A percentile compares a stretch with the other conserved stretches of the same genome.
phyloP scores from a whole-genome alignment of 2,329 filamentous ascomycete species.

The Aspergillus texensis region DNA sequence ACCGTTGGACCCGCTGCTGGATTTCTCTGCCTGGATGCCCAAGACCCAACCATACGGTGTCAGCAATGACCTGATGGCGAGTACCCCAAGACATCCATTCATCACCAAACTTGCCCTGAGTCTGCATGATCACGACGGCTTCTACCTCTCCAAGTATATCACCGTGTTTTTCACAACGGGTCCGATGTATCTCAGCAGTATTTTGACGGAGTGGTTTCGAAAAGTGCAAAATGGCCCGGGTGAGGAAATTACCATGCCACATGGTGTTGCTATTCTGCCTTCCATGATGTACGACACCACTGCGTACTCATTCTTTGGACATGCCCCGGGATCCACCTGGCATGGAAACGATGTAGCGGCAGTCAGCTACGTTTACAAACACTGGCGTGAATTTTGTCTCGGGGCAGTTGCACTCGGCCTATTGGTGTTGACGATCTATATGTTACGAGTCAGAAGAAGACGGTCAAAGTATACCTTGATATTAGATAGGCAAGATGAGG shows the following conservation, averaged over 20 bases:
- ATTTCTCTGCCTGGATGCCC: conserved; percentile 5
- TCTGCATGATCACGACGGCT: conserved; percentile 9
- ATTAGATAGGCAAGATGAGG: not conserved
- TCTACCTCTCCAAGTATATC: conserved; percentile 16
- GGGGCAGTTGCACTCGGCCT: not conserved
- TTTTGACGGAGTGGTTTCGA: conserved; percentile 13
- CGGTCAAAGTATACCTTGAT: not conserved
- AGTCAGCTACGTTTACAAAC: not conserved
- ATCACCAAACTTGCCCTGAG: conserved; percentile 13
- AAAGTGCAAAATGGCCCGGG: not conserved
- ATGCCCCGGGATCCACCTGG: not conserved
- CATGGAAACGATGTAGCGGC: conserved; percentile 1
- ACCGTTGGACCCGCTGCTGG: conserved; percentile 6
- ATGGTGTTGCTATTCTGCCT: not conserved
- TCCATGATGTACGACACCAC: conserved; percentile 3
- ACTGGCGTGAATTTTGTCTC: not conserved
- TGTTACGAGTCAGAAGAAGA: not conserved
- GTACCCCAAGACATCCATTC: conserved; percentile 12
- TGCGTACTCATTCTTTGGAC: not conserved
- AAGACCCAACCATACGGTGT: conserved; percentile 14
- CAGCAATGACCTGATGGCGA: conserved; percentile 20
- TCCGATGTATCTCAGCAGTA: conserved; percentile 12
- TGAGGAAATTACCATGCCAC: not conserved
- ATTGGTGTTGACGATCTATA: not conserved
- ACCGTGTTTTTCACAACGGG: conserved; percentile 20